phyloP scores from a whole-genome alignment of 441 rosid species.

The Rhodomyrtus psidioides region DNA sequence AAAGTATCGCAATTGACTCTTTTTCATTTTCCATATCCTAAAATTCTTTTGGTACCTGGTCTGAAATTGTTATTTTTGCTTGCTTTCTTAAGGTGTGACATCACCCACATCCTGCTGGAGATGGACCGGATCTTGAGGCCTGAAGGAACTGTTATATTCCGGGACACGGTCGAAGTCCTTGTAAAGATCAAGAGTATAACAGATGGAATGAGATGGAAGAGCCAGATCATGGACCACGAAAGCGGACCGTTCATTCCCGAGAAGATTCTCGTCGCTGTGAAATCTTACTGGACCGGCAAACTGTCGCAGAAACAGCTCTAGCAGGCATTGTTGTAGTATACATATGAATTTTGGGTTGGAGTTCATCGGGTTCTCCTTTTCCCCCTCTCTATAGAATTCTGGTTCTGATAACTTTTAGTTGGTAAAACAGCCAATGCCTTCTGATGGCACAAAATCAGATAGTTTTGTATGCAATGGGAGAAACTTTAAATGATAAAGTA shows the following conservation, averaged over 20 bases:
- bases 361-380: not conserved
- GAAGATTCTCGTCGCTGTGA: slow-evolving; percentile 81
- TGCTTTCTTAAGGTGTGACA: slow-evolving; percentile 58
- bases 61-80: not conserved
- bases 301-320: slow-evolving; percentile 18
- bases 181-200: slow-evolving; percentile 70
- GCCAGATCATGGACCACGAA: slow-evolving; percentile 86
- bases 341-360: not conserved
- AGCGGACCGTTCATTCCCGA: slow-evolving; percentile 94
- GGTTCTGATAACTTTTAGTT: not conserved
- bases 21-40: not conserved
- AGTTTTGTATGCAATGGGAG: not conserved
- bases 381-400: not conserved
- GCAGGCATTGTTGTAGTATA: not conserved
- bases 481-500: not conserved
- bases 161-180: slow-evolving; percentile 74
- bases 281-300: slow-evolving; percentile 84
- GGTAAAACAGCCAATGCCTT: not conserved
- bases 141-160: slow-evolving; percentile 82
- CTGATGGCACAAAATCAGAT: not conserved
- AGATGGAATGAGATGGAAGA: slow-evolving; percentile 85
- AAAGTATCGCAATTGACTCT: not conserved
- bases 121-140: slow-evolving; percentile 93
- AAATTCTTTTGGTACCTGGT: not conserved
- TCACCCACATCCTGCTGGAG: slow-evolving; percentile 72